Percentiles rank a stretch among this genome's conserved stretches.
phyloP scores from a whole-genome alignment of 305 asterid species.

The Rubia peregrina region DNA sequence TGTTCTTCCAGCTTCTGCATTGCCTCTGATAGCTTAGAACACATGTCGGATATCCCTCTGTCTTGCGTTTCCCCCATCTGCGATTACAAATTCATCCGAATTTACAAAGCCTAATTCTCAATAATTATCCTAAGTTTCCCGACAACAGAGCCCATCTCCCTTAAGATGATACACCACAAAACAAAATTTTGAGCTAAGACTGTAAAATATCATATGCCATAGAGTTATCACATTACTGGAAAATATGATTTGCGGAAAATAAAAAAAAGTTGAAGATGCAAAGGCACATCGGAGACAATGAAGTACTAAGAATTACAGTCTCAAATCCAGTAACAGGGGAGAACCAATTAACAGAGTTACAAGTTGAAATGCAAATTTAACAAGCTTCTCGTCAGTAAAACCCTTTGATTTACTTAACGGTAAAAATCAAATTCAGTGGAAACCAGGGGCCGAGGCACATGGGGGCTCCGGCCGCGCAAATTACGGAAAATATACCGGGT shows the following conservation, averaged over 20 bases:
- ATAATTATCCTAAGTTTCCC: neutral
- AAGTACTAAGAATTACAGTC: neutral
- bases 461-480: too few relatives aligned
- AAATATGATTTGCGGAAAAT: neutral
- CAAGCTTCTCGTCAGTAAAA: too few relatives aligned
- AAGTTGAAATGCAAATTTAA: neutral
- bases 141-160: neutral
- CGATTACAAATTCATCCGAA: neutral
- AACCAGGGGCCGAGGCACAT: too few relatives aligned
- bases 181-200: too few relatives aligned
- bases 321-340: neutral
- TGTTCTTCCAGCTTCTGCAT: neutral
- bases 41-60: neutral
- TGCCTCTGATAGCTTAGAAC: neutral
- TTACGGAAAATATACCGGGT: too few relatives aligned
- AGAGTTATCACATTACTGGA: neutral
- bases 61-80: neutral
- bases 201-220: neutral
- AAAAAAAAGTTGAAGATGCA: neutral
- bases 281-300: neutral
- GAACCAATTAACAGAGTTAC: neutral
- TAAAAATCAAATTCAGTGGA: too few relatives aligned
- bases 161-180: too few relatives aligned
- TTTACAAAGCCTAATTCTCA: neutral
- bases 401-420: too few relatives aligned